phyloP scores from a whole-genome alignment of 495 filamentous ascomycete genomes.

The Poronia punctata region DNA sequence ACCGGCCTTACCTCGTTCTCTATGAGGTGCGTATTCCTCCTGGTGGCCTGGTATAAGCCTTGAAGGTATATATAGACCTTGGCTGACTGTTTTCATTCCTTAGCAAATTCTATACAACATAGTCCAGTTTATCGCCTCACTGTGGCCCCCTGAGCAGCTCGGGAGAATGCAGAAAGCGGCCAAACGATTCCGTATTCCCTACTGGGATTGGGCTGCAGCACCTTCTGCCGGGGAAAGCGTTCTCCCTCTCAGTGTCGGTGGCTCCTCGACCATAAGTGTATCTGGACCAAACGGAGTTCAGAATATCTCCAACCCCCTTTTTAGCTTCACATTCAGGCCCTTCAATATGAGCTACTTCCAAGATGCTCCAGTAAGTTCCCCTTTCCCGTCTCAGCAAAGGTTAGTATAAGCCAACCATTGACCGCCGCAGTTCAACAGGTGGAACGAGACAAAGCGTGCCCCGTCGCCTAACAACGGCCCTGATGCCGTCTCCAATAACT shows the following conservation, averaged over 20 bases:
- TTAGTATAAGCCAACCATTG: conserved; percentile 10
- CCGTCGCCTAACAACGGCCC: conserved; percentile 34
- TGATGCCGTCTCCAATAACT: conserved; percentile 45
- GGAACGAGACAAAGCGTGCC: conserved; percentile 42
- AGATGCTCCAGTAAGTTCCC: conserved; percentile 36
- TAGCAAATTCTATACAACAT: conserved; percentile 53
- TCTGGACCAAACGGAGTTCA: conserved; percentile 46
- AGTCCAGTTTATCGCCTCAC: conserved; percentile 43
- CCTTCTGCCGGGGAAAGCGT: conserved; percentile 42
- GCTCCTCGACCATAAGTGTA: conserved; percentile 37
- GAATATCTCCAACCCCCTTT: conserved; percentile 56
- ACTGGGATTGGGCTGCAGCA: conserved; percentile 59
- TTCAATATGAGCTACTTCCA: conserved; percentile 38
- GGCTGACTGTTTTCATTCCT: neutral
- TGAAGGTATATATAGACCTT: no score
- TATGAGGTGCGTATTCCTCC: conserved; percentile 47
- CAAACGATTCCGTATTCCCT: conserved; percentile 53
- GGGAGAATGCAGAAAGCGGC: conserved; percentile 46
- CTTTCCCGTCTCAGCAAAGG: no score
- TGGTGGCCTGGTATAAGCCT: no score
- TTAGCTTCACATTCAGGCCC: conserved; percentile 53
- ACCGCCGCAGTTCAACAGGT: conserved; percentile 38
- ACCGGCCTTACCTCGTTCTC: conserved; percentile 61
- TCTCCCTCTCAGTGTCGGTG: conserved; percentile 42
- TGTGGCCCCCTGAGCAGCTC: conserved; percentile 42